A percentile compares a stretch with the other conserved stretches of the same genome.
These are phyloP conservation scores for Fusarium haematococcum DNA, from an alignment of 2,329 filamentous ascomycete species.

Conservation along the genomic window DNA sequence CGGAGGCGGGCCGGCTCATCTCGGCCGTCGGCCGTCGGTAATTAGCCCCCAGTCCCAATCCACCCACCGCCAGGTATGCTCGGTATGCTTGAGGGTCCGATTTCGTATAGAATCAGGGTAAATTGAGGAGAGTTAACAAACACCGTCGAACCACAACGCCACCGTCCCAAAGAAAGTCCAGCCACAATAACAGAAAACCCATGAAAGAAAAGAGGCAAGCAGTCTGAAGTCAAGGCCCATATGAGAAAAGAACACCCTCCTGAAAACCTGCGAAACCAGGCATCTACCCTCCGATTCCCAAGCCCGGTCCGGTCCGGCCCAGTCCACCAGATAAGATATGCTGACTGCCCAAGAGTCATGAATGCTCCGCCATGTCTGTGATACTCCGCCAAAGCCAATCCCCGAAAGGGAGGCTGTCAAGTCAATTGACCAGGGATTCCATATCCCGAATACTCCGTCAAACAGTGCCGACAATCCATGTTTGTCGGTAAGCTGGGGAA, in stretches of 20 bases:
- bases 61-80: conserved; percentile 10
- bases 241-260: conserved; percentile 16
- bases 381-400: conserved; percentile 43
- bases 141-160: conserved; percentile 38
- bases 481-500: conserved; percentile 20
- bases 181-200: conserved; percentile 8
- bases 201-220: conserved; percentile 15
- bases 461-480: conserved; percentile 28
- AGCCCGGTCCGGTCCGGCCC: conserved; percentile 15
- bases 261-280: conserved; percentile 28
- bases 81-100: conserved; percentile 2
- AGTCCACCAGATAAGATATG: conserved; percentile 18
- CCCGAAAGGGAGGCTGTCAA: conserved; percentile 43
- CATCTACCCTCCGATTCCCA: conserved; percentile 29
- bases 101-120: conserved; percentile 13
- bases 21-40: conserved; percentile 20
- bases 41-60: conserved; percentile 17
- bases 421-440: conserved; percentile 37
- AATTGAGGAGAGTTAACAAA: conserved; percentile 43
- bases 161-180: conserved; percentile 23
- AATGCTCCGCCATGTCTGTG: conserved; percentile 41
- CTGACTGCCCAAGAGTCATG: conserved; percentile 32
- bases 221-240: conserved; percentile 20
- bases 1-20: conserved; percentile 26
- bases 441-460: conserved; percentile 39